A percentile compares a stretch with the other conserved stretches of the same genome.
phyloP scores from a whole-genome alignment of 2,329 filamentous ascomycete genomes.

The Coleophoma eucalyptorum region DNA sequence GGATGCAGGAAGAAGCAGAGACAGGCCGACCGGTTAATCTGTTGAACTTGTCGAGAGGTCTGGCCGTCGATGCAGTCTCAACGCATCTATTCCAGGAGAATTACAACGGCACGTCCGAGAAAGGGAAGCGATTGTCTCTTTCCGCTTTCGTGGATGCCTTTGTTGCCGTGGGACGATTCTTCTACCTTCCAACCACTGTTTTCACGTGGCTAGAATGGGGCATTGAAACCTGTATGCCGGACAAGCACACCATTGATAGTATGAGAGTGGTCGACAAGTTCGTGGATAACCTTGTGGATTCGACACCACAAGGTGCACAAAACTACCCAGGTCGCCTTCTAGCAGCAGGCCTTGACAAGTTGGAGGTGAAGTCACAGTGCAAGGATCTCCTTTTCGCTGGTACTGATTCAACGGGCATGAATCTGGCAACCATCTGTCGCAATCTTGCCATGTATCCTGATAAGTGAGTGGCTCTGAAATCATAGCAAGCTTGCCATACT shows the following conservation, averaged over 20 bases:
- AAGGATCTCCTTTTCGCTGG: conserved; percentile 53
- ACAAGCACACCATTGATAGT: conserved; percentile 29
- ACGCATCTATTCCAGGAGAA: conserved; percentile 47
- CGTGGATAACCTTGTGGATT: conserved; percentile 32
- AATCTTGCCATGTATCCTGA: conserved; percentile 37
- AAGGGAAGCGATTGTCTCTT: conserved; percentile 32
- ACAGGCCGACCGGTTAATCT: conserved; percentile 38
- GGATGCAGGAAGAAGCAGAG: conserved; percentile 31
- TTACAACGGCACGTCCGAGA: conserved; percentile 38
- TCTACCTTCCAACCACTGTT: conserved; percentile 41
- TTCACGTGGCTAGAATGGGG: conserved; percentile 29
- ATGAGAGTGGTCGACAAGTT: conserved; percentile 37
- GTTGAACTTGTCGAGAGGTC: conserved; percentile 41
- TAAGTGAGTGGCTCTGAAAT: conserved; percentile 23
- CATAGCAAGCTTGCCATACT: not conserved
- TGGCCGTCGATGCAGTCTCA: conserved; percentile 51
- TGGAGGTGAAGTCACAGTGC: conserved; percentile 44
- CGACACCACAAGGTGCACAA: conserved; percentile 26
- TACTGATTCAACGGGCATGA: conserved; percentile 49
- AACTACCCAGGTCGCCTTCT: conserved; percentile 46
- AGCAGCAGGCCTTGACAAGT: conserved; percentile 34
- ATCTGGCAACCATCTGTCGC: conserved; percentile 43
- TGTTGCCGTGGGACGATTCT: conserved; percentile 50
- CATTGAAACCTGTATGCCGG: conserved; percentile 31
- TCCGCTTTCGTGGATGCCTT: conserved; percentile 49